Evolutionary conservation across 176 grass and related monocot species (phyloP), one percentile per base, ranked within the genome.

Genomic region (Paspalum notatum): DNA sequence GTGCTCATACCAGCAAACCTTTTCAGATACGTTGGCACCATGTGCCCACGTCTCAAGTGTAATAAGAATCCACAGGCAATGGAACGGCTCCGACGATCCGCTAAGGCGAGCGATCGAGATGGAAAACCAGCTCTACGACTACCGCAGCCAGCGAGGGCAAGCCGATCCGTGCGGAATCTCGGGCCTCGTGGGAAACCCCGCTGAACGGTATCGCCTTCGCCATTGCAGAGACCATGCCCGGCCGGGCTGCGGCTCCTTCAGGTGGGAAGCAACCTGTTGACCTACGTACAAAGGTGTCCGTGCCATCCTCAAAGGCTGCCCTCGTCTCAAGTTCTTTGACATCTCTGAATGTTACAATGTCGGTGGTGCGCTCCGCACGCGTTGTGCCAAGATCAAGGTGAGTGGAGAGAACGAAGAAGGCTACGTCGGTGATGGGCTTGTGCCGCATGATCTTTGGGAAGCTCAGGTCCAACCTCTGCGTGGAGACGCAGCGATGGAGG

Each of bases 301-400:
- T 17, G 83, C 79, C 25, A 90, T 90, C n/a, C 55, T 90, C 27
- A 42, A 86, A 11, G 69, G 78, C 65, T 86, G 83, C 11, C 83
- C 83, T 8, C 78, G 73, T 55, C 77, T 90, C 3, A 78, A 90
- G 56, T 78, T 18, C 74, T 72, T 86, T 2, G 88, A 90, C 71
- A 59, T 90, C 17, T 37, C 12, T 6, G 43, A 62, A 14, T 86
- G 88, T n/a, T 49, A 5, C 55, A 54, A 86, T 72, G 74, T 89
- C 47, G 62, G 77, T 1, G 41, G 65, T 76, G 27, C 75, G 51
- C 77, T 85, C 49, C 12, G 22, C 61, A 26, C 75, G 44, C 49
- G 50, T 10, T 85, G 81, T 41, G 51, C 60, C 45, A 85, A 49
- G 21, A 62, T 85, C 58, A 89, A 22, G 61, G 38, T 39, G 13